phyloP scores from a whole-genome alignment of 1,284 basidiomycete species.

The Irpex sp. region DNA sequence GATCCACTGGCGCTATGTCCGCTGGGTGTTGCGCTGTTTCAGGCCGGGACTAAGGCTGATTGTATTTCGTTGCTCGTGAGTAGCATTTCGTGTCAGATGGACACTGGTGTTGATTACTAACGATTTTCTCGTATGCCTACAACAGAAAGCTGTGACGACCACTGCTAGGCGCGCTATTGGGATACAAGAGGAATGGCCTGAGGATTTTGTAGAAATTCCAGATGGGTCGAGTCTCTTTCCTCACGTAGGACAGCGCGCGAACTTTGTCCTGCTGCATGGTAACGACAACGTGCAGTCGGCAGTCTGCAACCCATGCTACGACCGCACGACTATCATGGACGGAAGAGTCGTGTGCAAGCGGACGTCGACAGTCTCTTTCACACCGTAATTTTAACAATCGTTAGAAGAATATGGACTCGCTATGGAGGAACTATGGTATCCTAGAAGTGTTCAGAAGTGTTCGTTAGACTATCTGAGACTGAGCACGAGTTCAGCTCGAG shows the following conservation, averaged over 20 bases:
- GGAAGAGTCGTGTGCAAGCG: slow-evolving; percentile 19
- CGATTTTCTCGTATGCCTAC: not conserved
- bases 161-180: slow-evolving; percentile 30
- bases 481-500: too few relatives aligned
- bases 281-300: slow-evolving; percentile 41
- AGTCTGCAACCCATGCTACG: slow-evolving; percentile 45
- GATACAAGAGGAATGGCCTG: not conserved
- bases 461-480: too few relatives aligned
- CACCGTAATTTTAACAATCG: not conserved
- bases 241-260: slow-evolving; percentile 40
- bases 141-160: slow-evolving; percentile 25
- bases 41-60: slow-evolving; percentile 45
- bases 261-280: slow-evolving; percentile 59
- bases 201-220: not conserved
- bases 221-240: slow-evolving; percentile 29
- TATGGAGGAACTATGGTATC: too few relatives aligned
- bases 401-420: too few relatives aligned
- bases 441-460: too few relatives aligned
- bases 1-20: slow-evolving; percentile 58
- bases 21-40: slow-evolving; percentile 58
- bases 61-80: slow-evolving; percentile 47
- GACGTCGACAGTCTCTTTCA: not conserved
- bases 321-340: slow-evolving; percentile 39
- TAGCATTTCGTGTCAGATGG: not conserved
- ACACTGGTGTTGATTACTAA: not conserved